Conservation (phyloP, 768 basidiomycete genomes). For the Tricholoma terreum region DNA sequence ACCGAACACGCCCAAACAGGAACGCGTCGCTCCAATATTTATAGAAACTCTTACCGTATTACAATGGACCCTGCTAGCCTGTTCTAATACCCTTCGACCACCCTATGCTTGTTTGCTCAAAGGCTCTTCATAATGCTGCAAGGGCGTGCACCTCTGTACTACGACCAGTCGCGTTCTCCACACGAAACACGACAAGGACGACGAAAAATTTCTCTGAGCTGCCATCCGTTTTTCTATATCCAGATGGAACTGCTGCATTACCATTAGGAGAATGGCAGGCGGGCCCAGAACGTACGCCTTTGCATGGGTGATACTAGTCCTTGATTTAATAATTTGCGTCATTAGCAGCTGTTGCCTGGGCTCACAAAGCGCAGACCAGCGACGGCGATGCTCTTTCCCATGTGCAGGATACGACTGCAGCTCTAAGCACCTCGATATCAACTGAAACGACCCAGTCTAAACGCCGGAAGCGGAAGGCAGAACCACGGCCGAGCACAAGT, state of each 20-base stretch:
- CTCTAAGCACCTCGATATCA: too few species aligned
- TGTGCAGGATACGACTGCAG: neutral
- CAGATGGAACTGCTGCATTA: constrained; percentile 41
- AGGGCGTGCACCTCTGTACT: neutral
- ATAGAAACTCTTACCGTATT: neutral
- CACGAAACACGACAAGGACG: constrained; percentile 23
- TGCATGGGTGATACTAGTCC: neutral
- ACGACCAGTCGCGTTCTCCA: neutral
- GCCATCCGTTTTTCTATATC: constrained; percentile 42
- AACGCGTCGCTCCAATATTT: constrained; percentile 14
- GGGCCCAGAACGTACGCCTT: constrained; percentile 19
- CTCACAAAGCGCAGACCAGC: constrained; percentile 2
- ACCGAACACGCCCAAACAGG: constrained; percentile 20
- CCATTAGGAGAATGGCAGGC: constrained; percentile 43
- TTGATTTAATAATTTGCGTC: neutral
- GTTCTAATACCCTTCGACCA: neutral
- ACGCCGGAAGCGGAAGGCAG: neutral
- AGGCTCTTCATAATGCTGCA: constrained; percentile 1
- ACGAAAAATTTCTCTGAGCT: constrained; percentile 58
- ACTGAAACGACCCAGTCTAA: neutral
- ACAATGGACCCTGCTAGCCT: neutral
- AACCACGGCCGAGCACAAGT: neutral
- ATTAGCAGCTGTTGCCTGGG: neutral
- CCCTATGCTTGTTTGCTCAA: constrained; percentile 9
- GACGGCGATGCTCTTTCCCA: neutral